These are phyloP conservation scores for Venturiaceae sp. DNA, from an alignment of 2,329 filamentous ascomycete genomes.

Conservation along the genomic window DNA sequence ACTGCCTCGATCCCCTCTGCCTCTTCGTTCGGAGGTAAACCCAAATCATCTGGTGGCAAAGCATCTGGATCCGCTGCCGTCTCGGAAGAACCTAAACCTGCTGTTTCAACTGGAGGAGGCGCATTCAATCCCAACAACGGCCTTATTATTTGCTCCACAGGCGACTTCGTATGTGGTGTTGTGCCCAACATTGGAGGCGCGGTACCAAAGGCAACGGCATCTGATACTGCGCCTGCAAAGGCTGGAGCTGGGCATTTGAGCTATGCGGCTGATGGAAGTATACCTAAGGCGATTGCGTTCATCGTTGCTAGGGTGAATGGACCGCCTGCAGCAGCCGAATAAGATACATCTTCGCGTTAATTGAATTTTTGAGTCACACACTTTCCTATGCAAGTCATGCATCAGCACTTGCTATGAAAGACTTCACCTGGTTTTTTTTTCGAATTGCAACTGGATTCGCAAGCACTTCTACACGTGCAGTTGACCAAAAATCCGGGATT, in stretches of 20 bases:
- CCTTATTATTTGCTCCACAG: background rate
- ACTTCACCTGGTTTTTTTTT: too few species aligned
- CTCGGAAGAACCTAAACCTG: too few species aligned
- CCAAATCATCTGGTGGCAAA: background rate
- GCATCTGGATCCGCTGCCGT: background rate
- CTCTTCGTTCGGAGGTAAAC: too few species aligned
- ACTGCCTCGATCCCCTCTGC: too few species aligned
- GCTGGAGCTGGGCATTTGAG: background rate
- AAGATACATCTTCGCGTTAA: too few species aligned
- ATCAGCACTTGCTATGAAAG: too few species aligned
- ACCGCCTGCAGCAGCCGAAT: too few species aligned
- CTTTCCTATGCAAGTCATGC: too few species aligned
- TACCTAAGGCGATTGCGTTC: background rate
- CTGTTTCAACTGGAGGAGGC: background rate
- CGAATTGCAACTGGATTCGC: too few species aligned
- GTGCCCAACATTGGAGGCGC: background rate
- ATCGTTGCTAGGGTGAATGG: background rate
- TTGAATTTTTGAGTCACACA: too few species aligned
- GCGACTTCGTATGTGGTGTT: background rate
- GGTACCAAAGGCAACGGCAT: background rate
- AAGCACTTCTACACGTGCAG: too few species aligned
- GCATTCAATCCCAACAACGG: background rate
- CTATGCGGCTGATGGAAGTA: background rate
- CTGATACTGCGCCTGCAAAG: background rate
- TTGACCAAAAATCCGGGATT: too few species aligned